Conservation (phyloP, 768 basidiomycete species). For the Myochromella boudieri region DNA sequence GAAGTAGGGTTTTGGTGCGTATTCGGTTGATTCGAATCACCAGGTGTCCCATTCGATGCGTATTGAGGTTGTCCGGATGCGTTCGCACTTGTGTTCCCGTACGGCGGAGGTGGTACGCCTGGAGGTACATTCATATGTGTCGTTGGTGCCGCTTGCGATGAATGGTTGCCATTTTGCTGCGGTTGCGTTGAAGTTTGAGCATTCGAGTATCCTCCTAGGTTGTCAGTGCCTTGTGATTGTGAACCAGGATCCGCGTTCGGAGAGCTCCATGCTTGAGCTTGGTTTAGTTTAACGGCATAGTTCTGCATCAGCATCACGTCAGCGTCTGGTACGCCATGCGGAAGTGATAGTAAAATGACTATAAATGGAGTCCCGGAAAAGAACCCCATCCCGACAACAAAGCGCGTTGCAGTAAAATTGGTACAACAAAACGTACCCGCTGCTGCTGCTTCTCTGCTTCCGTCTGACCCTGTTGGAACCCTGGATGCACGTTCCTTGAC, state of each 20-base stretch:
- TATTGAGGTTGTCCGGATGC: slow-evolving; percentile 31
- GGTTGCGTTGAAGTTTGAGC: slow-evolving; percentile 22
- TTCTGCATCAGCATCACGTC: slow-evolving; percentile 35
- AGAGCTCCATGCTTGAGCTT: slow-evolving; percentile 64
- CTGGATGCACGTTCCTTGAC: slow-evolving; percentile 47
- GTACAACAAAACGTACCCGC: slow-evolving; percentile 51
- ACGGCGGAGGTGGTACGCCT: slow-evolving; percentile 35
- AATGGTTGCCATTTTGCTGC: slow-evolving; percentile 48
- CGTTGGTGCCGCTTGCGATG: slow-evolving; percentile 34
- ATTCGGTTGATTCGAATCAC: slow-evolving; percentile 37
- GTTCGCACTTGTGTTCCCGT: slow-evolving; percentile 23
- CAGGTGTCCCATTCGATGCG: slow-evolving; percentile 34
- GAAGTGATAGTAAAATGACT: slow-evolving; percentile 5
- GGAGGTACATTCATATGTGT: slow-evolving; percentile 57
- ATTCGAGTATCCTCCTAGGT: slow-evolving; percentile 20
- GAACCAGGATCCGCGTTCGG: slow-evolving; percentile 47
- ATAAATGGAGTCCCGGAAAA: slow-evolving; percentile 12
- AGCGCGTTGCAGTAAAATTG: slow-evolving; percentile 4
- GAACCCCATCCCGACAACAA: slow-evolving; percentile 3
- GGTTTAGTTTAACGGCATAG: slow-evolving; percentile 64
- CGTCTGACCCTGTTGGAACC: slow-evolving; percentile 56
- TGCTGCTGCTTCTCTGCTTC: slow-evolving; percentile 65
- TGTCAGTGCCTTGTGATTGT: slow-evolving; percentile 26
- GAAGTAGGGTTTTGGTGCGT: slow-evolving; percentile 33
- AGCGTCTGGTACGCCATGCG: slow-evolving; percentile 16